phyloP scores from a whole-genome alignment of 163 green algal species.

The Chlorella variabilis region DNA sequence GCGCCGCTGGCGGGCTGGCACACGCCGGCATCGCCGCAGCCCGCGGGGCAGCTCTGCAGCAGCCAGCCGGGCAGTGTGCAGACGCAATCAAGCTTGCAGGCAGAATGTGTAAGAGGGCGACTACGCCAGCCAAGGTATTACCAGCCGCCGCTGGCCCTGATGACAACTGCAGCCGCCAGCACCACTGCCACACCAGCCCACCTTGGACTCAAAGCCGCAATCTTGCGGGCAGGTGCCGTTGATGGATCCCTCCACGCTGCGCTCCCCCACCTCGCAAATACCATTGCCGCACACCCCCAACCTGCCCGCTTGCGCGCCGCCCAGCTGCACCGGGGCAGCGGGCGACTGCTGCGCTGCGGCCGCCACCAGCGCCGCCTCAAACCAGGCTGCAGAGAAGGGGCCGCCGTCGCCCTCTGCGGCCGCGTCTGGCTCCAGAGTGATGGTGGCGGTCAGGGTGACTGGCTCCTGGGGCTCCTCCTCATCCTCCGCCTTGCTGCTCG shows the following conservation, averaged over 20 bases:
- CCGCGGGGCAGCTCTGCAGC: constrained; percentile 5
- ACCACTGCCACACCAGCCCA: background rate
- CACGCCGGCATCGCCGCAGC: constrained; percentile 35
- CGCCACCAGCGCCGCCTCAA: background rate
- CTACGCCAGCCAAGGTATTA: too few species aligned
- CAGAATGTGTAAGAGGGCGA: too few species aligned
- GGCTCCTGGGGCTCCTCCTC: background rate
- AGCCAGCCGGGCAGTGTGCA: background rate
- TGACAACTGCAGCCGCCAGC: background rate
- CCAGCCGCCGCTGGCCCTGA: too few species aligned
- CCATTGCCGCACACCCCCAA: constrained; percentile 60
- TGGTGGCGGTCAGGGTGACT: background rate
- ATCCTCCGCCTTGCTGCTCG: background rate
- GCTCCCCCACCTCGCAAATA: constrained; percentile 61
- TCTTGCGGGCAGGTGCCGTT: constrained; percentile 51
- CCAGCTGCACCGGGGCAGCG: background rate
- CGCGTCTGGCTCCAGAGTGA: constrained; percentile 2
- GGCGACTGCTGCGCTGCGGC: background rate
- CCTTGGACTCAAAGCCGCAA: constrained; percentile 44
- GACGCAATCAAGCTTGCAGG: too few species aligned
- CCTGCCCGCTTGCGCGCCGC: background rate
- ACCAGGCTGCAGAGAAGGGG: constrained; percentile 20
- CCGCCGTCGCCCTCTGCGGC: background rate
- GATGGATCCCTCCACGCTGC: constrained; percentile 17
- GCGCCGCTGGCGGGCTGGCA: constrained; percentile 45